These are phyloP conservation scores for Taiwanofungus camphoratus DNA, from an alignment of 1,284 basidiomycete species.

Conservation along the genomic window DNA sequence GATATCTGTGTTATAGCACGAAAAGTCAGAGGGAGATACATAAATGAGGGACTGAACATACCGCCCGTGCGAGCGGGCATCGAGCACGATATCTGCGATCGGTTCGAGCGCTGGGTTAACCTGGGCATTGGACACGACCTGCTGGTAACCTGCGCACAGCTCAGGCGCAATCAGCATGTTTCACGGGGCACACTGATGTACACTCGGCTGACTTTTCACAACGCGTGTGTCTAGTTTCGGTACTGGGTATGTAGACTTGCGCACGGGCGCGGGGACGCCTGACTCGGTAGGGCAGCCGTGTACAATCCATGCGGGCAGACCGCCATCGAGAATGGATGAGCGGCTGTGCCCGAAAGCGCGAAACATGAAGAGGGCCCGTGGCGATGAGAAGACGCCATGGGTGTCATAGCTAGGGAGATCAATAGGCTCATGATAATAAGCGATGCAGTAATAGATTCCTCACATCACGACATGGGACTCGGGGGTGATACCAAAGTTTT, in stretches of 20 bases:
- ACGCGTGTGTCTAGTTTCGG: slow-evolving; percentile 45
- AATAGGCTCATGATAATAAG: slow-evolving; percentile 6
- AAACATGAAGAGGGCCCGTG: slow-evolving; percentile 90
- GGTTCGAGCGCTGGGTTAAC: slow-evolving; percentile 39
- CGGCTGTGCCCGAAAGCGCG: slow-evolving; percentile 81
- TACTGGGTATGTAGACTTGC: slow-evolving; percentile 41
- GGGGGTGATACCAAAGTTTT: slow-evolving; percentile 68
- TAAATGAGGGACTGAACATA: slow-evolving; percentile 30
- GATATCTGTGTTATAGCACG: slow-evolving; percentile 44
- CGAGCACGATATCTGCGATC: slow-evolving; percentile 71
- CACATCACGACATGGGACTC: slow-evolving; percentile 81
- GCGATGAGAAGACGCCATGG: slow-evolving; percentile 83
- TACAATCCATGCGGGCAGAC: slow-evolving; percentile 78
- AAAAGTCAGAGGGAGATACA: not conserved
- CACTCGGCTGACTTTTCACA: slow-evolving; percentile 53
- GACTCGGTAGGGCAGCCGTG: slow-evolving; percentile 63
- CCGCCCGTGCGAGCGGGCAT: slow-evolving; percentile 81
- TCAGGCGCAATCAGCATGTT: slow-evolving; percentile 1
- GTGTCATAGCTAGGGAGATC: slow-evolving; percentile 67
- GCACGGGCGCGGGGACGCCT: slow-evolving; percentile 30
- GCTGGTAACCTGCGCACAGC: slow-evolving; percentile 63
- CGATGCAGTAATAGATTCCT: too few species aligned
- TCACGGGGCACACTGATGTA: slow-evolving; percentile 16
- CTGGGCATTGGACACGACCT: slow-evolving; percentile 73
- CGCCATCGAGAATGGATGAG: slow-evolving; percentile 86